These are phyloP conservation scores for Cymbidium sinense DNA, from an alignment of 106 monocot species.

Conservation along the genomic window DNA sequence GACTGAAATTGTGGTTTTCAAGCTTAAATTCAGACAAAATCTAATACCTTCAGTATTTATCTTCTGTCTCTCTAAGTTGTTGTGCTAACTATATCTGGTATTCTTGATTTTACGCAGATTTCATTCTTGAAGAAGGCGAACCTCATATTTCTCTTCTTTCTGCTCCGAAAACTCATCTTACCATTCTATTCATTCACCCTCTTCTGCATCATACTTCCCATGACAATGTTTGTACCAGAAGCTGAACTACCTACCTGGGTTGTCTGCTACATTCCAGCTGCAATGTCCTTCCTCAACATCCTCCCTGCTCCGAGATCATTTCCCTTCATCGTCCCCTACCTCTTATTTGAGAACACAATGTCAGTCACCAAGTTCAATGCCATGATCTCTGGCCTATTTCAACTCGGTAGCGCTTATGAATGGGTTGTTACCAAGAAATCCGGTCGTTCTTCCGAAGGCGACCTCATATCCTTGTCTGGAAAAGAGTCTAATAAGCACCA, in stretches of 20 bases:
- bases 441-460: slow-evolving; percentile 86
- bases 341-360: slow-evolving; percentile 98
- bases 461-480: slow-evolving; percentile 41
- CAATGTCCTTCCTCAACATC: slow-evolving; percentile 90
- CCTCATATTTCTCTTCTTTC: slow-evolving; percentile 91
- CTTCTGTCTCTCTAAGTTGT: neutral
- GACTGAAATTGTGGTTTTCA: too few species aligned
- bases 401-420: slow-evolving; percentile 81
- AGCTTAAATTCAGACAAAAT: too few species aligned
- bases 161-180: slow-evolving; percentile 82
- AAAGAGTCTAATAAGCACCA: slow-evolving; percentile 24
- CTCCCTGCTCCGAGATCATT: slow-evolving; percentile 84
- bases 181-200: slow-evolving; percentile 99
- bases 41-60: too few species aligned
- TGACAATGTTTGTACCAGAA: slow-evolving; percentile 98
- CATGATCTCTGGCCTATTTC: slow-evolving; percentile 92
- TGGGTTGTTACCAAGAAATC: slow-evolving; percentile 99
- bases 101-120: slow-evolving; percentile 39
- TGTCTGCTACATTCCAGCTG: slow-evolving; percentile 87
- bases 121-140: slow-evolving; percentile 87
- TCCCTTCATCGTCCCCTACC: slow-evolving; percentile 94
- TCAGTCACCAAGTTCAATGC: slow-evolving; percentile 98
- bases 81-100: neutral
- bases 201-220: slow-evolving; percentile 94
- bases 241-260: slow-evolving; percentile 93